These are phyloP conservation scores for Penicillium sp. DNA, from an alignment of 2,329 filamentous ascomycete genomes.

Conservation along the genomic window DNA sequence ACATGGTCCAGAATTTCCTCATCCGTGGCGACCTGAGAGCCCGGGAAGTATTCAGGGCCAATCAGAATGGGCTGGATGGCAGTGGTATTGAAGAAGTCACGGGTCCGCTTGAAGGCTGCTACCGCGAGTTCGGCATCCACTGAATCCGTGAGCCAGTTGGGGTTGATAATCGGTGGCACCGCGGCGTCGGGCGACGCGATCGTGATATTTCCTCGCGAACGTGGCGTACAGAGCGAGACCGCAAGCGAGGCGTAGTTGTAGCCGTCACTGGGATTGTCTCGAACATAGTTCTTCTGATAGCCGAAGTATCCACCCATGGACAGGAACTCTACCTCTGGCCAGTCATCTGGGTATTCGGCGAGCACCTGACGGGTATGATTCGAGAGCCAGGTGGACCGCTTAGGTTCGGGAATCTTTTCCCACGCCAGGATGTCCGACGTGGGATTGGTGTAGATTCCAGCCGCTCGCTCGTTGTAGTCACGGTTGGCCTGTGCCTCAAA, in stretches of 20 bases:
- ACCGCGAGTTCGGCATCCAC: background rate
- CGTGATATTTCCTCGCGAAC: background rate
- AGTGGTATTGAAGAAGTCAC: background rate
- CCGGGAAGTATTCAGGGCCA: background rate
- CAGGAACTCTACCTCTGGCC: background rate
- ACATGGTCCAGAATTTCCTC: background rate
- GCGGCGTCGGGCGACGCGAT: background rate
- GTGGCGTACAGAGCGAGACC: background rate
- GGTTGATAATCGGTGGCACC: background rate
- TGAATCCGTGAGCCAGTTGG: background rate
- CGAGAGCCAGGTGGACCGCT: background rate
- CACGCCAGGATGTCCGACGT: background rate
- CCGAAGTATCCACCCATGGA: background rate
- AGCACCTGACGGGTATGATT: background rate
- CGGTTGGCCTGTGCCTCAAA: background rate
- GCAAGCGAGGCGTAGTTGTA: background rate
- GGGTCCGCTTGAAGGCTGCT: background rate
- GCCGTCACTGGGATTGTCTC: background rate
- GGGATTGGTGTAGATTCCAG: background rate
- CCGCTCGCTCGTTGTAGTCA: background rate
- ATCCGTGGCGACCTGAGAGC: background rate
- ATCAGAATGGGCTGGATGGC: background rate
- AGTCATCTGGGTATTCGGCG: background rate
- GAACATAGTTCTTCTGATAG: background rate
- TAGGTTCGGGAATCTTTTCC: background rate